Conservation (phyloP, 164 flowering plant genomes). For the Chloranthus sessilifolius region DNA sequence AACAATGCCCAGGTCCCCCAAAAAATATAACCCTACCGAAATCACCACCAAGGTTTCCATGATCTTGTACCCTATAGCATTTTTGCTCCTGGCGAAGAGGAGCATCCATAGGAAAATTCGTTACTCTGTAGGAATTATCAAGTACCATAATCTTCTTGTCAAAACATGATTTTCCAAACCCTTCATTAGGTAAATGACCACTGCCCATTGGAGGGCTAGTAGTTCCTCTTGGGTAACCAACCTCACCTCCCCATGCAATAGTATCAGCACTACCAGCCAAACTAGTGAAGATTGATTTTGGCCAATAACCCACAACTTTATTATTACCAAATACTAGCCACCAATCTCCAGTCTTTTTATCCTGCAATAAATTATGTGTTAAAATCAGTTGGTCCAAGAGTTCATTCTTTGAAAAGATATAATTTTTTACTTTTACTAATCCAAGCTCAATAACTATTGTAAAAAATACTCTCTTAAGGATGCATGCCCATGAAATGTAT, state of each 20-base stretch:
- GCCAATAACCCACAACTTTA: not conserved
- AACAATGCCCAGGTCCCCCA: not conserved
- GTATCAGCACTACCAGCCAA: not conserved
- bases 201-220: not conserved
- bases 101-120: not conserved
- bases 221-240: not conserved
- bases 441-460: too few species aligned
- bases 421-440: too few species aligned
- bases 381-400: not conserved
- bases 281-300: not conserved
- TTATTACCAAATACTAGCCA: not conserved
- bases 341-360: not conserved
- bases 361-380: not conserved
- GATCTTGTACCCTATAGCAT: not conserved
- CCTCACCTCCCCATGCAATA: not conserved
- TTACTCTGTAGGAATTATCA: not conserved
- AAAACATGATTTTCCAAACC: not conserved
- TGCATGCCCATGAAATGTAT: not conserved
- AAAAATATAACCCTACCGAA: not conserved
- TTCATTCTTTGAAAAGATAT: not conserved
- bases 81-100: not conserved
- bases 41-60: not conserved
- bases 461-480: too few species aligned
- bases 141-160: not conserved
- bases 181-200: constrained; percentile 1